Conservation (phyloP, 768 basidiomycete species). For the Serendipita indica region DNA sequence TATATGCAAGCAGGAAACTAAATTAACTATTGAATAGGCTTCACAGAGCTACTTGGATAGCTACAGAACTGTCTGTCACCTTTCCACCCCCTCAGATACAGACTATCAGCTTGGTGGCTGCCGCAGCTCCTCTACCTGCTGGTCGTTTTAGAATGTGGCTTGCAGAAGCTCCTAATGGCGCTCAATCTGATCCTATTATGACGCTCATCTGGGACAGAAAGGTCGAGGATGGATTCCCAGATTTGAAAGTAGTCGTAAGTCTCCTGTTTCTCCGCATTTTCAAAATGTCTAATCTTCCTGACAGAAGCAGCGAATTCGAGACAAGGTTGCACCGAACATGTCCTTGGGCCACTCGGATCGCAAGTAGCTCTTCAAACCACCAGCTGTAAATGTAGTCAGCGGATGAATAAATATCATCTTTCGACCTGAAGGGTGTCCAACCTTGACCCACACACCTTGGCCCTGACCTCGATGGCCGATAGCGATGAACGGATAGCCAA, state of each 20-base stretch:
- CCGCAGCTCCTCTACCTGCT: conserved; percentile 65
- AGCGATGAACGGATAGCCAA: background rate
- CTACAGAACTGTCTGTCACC: conserved; percentile 81
- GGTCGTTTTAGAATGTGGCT: conserved; percentile 91
- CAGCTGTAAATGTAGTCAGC: background rate
- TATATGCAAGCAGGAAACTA: conserved; percentile 5
- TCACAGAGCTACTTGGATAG: conserved; percentile 85
- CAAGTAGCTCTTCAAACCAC: conserved; percentile 17
- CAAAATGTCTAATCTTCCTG: conserved; percentile 10
- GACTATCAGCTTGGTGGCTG: conserved; percentile 56
- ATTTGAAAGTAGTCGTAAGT: conserved; percentile 67
- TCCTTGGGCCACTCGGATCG: conserved; percentile 83
- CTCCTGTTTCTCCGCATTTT: background rate
- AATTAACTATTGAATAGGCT: conserved; percentile 38
- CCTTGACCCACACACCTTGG: conserved; percentile 16
- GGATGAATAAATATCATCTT: conserved; percentile 1
- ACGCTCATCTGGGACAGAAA: conserved; percentile 79
- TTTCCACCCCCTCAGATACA: conserved; percentile 67
- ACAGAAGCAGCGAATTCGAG: conserved; percentile 82
- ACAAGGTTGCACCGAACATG: conserved; percentile 64
- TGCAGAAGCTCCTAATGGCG: conserved; percentile 23
- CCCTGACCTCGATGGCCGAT: conserved; percentile 30
- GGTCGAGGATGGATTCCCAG: conserved; percentile 80
- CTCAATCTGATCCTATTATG: conserved; percentile 21
- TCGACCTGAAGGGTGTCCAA: background rate